Conservation (phyloP, 176 grass and related monocot species). For the Cocos nucifera region DNA sequence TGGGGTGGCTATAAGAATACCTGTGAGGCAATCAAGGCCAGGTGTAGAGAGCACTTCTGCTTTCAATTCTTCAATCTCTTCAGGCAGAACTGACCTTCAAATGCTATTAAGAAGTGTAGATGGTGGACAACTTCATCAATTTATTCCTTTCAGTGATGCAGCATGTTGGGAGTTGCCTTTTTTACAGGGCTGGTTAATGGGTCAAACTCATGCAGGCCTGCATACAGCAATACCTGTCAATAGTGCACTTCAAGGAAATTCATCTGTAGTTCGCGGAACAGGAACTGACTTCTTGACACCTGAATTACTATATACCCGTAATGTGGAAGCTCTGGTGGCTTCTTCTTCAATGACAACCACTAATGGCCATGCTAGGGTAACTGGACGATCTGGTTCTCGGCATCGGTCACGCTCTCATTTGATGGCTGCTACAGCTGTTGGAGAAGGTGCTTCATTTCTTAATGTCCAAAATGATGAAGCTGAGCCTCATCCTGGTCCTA, state of each 20-base stretch:
- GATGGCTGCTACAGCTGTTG: constrained; percentile 31
- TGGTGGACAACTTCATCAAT: constrained; percentile 40
- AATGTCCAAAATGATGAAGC: constrained; percentile 53
- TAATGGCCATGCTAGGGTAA: constrained; percentile 29
- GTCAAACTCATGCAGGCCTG: constrained; percentile 53
- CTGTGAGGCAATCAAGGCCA: constrained; percentile 22
- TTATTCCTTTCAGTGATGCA: constrained; percentile 43
- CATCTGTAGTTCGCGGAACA: constrained; percentile 12
- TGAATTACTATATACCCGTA: constrained; percentile 23
- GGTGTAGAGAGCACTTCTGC: constrained; percentile 14
- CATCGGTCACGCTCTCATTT: constrained; percentile 22
- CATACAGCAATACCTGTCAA: constrained; percentile 27
- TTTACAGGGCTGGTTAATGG: constrained; percentile 83
- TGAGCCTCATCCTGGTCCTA: constrained; percentile 48
- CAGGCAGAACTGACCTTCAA: constrained; percentile 51
- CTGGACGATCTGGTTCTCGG: constrained; percentile 26
- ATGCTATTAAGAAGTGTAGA: constrained; percentile 78
- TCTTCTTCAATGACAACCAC: constrained; percentile 29
- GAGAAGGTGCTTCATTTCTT: constrained; percentile 38
- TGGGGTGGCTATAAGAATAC: constrained; percentile 16
- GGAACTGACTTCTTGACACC: constrained; percentile 25
- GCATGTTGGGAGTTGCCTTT: constrained; percentile 87
- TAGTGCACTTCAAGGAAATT: constrained; percentile 22
- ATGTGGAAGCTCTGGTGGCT: constrained; percentile 30
- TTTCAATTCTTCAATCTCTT: constrained; percentile 27